Conservation (phyloP, 139 green algal species). For the Raphidocelis subcapitata region DNA sequence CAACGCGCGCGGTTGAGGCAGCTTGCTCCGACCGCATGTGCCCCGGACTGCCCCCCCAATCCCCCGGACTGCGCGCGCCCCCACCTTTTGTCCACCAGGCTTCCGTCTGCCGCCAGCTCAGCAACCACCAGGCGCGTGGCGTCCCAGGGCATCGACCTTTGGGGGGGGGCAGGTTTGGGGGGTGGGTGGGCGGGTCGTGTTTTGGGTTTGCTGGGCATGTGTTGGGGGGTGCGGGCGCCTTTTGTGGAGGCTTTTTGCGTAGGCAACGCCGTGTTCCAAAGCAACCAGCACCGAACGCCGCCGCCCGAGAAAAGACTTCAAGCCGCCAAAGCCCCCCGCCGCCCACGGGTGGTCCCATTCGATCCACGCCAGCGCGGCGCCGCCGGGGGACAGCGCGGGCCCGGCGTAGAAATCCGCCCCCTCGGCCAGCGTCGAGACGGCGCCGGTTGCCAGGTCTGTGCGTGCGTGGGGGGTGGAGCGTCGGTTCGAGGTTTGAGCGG, state of each 20-base stretch:
- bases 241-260: no score
- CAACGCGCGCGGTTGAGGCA: not conserved
- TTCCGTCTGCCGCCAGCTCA: slow-evolving; percentile 39
- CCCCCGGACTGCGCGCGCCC: not conserved
- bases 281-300: no score
- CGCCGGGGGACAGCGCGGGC: slow-evolving; percentile 56
- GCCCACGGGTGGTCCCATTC: slow-evolving; percentile 71
- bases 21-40: not conserved
- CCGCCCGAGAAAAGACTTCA: not conserved
- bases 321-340: slow-evolving; percentile 42
- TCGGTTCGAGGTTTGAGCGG: not conserved
- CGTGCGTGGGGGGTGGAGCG: not conserved
- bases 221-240: not conserved
- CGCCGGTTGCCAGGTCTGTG: slow-evolving; percentile 49
- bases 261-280: no score
- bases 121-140: slow-evolving; percentile 53
- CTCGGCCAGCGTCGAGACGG: slow-evolving; percentile 36
- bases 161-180: not conserved
- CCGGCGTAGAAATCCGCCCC: slow-evolving; percentile 70
- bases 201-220: not conserved
- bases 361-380: slow-evolving; percentile 62
- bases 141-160: slow-evolving; percentile 29
- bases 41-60: not conserved
- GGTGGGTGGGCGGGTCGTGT: not conserved
- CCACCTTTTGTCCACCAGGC: not conserved